A percentile compares a stretch with the other conserved stretches of the same genome.
phyloP scores from a whole-genome alignment of 2,329 filamentous ascomycete species.

The Fusarium cyanostomum region DNA sequence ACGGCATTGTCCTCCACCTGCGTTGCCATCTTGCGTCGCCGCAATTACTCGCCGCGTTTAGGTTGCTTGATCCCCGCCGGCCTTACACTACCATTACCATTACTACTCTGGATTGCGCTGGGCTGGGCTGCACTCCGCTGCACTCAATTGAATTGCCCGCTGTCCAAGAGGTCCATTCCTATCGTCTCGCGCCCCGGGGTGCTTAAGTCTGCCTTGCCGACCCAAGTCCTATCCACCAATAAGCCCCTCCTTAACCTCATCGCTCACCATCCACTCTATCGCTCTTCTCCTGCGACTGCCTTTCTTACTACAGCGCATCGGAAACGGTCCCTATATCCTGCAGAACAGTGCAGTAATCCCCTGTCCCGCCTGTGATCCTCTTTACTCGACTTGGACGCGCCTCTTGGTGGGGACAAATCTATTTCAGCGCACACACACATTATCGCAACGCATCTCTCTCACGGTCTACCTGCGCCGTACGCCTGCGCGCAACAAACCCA shows the following conservation, averaged over 20 bases:
- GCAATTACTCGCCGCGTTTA: constrained; percentile 15
- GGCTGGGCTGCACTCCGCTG: constrained; percentile 12
- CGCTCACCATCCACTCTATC: constrained; percentile 2
- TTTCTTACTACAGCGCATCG: constrained; percentile 3
- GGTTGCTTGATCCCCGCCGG: constrained; percentile 11
- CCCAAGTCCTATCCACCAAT: constrained; percentile 15
- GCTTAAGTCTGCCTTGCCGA: constrained; percentile 25
- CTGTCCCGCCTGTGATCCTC: constrained; percentile 3
- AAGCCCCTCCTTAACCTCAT: constrained; percentile 16
- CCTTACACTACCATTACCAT: constrained; percentile 9
- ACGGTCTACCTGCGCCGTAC: constrained; percentile 30
- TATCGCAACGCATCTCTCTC: constrained; percentile 13
- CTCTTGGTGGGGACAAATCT: constrained; percentile 30
- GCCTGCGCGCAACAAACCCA: constrained; percentile 17
- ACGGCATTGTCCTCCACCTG: constrained; percentile 16
- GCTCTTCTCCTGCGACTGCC: constrained; percentile 8
- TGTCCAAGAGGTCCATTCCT: constrained; percentile 2
- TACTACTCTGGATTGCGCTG: constrained; percentile 13
- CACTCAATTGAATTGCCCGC: constrained; percentile 28
- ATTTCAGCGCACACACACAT: constrained; percentile 19
- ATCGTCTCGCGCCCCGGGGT: constrained; percentile 15
- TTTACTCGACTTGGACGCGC: constrained; percentile 8
- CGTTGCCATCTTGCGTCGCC: constrained; percentile 17
- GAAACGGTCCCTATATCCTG: constrained; percentile 18
- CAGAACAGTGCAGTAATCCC: constrained; percentile 17